Evolutionary conservation across 768 basidiomycete species (phyloP), one percentile per base, ranked within the genome.

Genomic region (Coprinopsis marcescibilis): DNA sequence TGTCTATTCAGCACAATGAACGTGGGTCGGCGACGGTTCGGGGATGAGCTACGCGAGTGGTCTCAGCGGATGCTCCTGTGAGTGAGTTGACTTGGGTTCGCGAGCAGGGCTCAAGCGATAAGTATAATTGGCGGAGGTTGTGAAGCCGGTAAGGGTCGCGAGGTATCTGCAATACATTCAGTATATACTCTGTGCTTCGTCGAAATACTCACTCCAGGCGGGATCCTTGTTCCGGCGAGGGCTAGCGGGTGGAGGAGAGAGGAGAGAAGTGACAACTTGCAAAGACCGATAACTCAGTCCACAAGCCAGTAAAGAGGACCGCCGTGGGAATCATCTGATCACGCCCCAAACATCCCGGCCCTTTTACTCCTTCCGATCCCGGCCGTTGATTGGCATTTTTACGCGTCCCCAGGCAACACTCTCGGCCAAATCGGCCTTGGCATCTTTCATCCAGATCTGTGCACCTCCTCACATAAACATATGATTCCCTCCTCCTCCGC

Each of bases 61-160:
- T 54, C 65, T 71, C 68, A 66, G 67, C 69, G 70, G 65, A 69
- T 49, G 61, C 65, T 40, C 19, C 21, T 19, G 5, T 19, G 35
- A 8, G 17, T 6, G 4, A 24, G 10, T 8, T 6, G 10, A 10
- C 12, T 7, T 21, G 48, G 43, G 49, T 55, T 65, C 73, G 81
- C 81, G 82, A 84, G 82, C 76, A 62, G 70, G 62, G 76, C 85
- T 84, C 81, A 80, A 83, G 81, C 81, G 80, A 4, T 10, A 40
- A 23, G 21, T 40, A 19, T 68, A 64, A 59, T 65, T 56, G 27
- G 40, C 51, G 63, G 84, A 77, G 60, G 56, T 55, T 66, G 66
- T 73, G 85, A 77, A 70, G 81, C 84, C 85, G 85, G 75, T 82
- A 89, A 90, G 89, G 88, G 88, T 90, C 87, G 87, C 87, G 87